Evolutionary conservation across 768 basidiomycete species (phyloP), one percentile per base, ranked within the genome.

Genomic region (Sistotremastrum niveocremeum): DNA sequence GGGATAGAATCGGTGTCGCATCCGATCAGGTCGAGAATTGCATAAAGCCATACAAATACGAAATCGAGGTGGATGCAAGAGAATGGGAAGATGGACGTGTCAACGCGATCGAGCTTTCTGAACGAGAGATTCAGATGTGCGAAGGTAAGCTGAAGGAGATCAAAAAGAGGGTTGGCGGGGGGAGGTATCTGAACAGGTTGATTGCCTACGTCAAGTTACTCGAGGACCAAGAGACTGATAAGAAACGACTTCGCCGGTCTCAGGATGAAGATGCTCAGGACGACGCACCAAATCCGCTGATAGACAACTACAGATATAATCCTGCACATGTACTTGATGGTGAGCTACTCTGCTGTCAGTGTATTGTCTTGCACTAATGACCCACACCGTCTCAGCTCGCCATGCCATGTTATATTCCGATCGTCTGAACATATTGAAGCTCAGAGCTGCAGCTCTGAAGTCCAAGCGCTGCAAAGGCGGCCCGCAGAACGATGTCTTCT

Each of bases 1-100:
- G 94, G 48, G 94, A 98, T 57, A 77, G 94, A 5, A 84, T 97
- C 47, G 85, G 88, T 10, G 65, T 94, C 46, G 90, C 95, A n/a
- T 84, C 88, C 4, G 95, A 99, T 60, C 94, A 98, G 65, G 94
- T 99, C 10, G 95, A 99, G 69, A 99, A 98, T 62, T 94, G 89
- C 63, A 97, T 99, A 71, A 99, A 99, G 65, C 95, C 94, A 31
- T 97, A 79, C 74, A 99, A 99, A 69, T 94, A 95, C 57, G 94
- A 98, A 57, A 81, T 98, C 30, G 95, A 99, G 59, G 84, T 97
- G 9, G 91, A 97, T 51, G 73, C 77, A 9, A 69, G 81, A 37
- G 95, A 99, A 61, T 99, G 95, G 95, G 86, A 88, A 54, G 57
- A 69, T 2, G 95, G 95, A 1, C 68, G 93, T 42, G 73, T 72